phyloP scores from a whole-genome alignment of 2,329 filamentous ascomycete species.

The Colletotrichum gloeosporioides region DNA sequence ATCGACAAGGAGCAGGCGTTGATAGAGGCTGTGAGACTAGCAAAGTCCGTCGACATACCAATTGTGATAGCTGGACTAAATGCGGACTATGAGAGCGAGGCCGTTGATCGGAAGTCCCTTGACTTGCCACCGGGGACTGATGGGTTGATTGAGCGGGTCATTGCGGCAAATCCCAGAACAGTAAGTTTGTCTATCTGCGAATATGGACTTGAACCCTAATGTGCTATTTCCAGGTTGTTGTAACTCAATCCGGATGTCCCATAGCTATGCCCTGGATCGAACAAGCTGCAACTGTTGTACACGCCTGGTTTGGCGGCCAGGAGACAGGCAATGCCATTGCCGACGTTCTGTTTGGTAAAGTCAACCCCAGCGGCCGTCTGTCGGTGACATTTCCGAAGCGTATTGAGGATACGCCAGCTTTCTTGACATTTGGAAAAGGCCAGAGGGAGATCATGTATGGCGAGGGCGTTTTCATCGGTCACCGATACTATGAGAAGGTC shows the following conservation, averaged over 20 bases:
- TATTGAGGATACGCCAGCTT: slow-evolving; percentile 69
- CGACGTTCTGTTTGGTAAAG: slow-evolving; percentile 27
- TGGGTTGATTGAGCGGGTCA: slow-evolving; percentile 57
- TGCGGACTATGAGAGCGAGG: slow-evolving; percentile 47
- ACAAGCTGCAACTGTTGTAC: slow-evolving; percentile 41
- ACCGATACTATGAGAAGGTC: slow-evolving; percentile 68
- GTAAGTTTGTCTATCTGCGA: slow-evolving; percentile 28
- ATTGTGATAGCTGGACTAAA: slow-evolving; percentile 62
- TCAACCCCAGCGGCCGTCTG: slow-evolving; percentile 64
- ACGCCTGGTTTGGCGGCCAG: slow-evolving; percentile 32
- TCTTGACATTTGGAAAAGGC: slow-evolving; percentile 71
- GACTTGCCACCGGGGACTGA: slow-evolving; percentile 66
- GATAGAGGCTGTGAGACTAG: slow-evolving; percentile 34
- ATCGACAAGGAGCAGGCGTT: slow-evolving; percentile 16
- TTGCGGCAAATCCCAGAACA: slow-evolving; percentile 61
- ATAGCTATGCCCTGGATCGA: slow-evolving; percentile 52
- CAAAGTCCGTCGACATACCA: slow-evolving; percentile 62
- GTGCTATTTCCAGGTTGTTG: slow-evolving; percentile 36
- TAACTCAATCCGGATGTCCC: slow-evolving; percentile 66
- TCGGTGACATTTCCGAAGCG: slow-evolving; percentile 71
- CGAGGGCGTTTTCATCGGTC: slow-evolving; percentile 76
- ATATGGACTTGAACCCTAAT: not conserved
- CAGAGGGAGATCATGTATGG: slow-evolving; percentile 69
- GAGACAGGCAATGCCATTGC: slow-evolving; percentile 27
- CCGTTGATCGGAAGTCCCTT: slow-evolving; percentile 71